Evolutionary conservation across 129 eudicot species (phyloP), one percentile per base, ranked within the genome.

Genomic region (Lactuca saligna): DNA sequence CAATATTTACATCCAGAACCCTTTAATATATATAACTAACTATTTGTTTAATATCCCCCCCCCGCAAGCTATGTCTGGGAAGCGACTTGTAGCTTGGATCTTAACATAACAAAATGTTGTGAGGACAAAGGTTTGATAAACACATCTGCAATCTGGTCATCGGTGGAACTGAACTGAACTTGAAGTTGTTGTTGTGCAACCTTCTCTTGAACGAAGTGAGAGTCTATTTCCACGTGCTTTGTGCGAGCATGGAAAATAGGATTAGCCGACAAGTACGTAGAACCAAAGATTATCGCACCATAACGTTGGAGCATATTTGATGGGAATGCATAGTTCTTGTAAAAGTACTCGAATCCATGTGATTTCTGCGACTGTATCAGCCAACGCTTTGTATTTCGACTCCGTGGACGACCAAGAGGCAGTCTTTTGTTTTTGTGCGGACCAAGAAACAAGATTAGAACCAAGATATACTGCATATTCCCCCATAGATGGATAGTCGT

Each of bases 151-250:
- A 38, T 16, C 16, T 74, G 60, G 29, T 13, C 17, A 2, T 14
- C 2, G 3, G 72, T 51, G 3, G 71, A 49, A 25, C 50, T 54
- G 20, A 14, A 38, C 1, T 10, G 56, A 39, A 73, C 78, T 0
- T 3, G 11, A 3, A 65, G 12, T 0, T 39, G 9, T 3, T 13
- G 3, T 11, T 2, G 14, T 2, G 39, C 54, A 49, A 75, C 74
- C 35, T 57, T 66, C 13, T 75, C 74, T 7, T 74, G 50, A 1
- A 75, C 69, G 55, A 64, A 64, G 13, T 54, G 73, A 56, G 41
- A 53, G 8, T 65, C 32, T 1, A 50, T 44, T 8, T 74, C 58
- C 4, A 72, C 39, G 39, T 72, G 70, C 35, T 61, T 72, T 8
- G 66, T 41, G 1, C 46, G 51, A 3, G 65, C 69, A 42, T 65